Base-by-base conservation (phyloP, 495 filamentous ascomycete species). In the Daldinia concentrica region DNA sequence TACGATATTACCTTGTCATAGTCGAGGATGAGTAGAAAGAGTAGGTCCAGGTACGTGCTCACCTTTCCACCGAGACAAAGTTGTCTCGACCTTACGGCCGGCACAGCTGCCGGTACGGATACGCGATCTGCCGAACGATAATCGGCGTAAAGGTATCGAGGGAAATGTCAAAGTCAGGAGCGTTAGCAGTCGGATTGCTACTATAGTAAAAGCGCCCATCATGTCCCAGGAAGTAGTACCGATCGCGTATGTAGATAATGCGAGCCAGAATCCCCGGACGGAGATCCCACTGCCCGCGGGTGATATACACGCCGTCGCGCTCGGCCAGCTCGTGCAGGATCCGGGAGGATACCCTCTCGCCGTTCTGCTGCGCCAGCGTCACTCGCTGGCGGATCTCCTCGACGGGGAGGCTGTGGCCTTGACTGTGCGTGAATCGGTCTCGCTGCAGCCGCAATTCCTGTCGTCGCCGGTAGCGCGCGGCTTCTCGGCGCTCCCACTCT, bases 61-160 rank as follows among this genome's bases (percentile, higher is more conserved):
- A 19, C 41, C 41, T 48, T 48, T 6, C 22, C 17, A 24, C 7
- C 17, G 34, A 36, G 34, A 36, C 34, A 14, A 14, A 36, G 34
- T 5, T 14, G 34, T 36, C 60, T 15, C 41, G 41, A 29, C 6
- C 2, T 30, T 54, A 54, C 15, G 1, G 2, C 4, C 50, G 50
- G 48, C 55, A 68, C 45, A 72, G 12, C 48, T 64, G 64, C 36
- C 64, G 59, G 56, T 72, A 72, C 12, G 70, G 64, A 9, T 55
- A 26, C 0, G 70, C 64, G 0, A 64, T 0, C 1, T 61, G 41
- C 12, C 45, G 17, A 5, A 72, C 17, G 0, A 2, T 8, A 0
- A 61, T 0, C 11, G 70, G 70, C 14, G 68, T 64, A 2, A 2
- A 62, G 3, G 60, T 60, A 15, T 72, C 59, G 15, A 67, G 24